These are phyloP conservation scores for Plectranthus barbatus DNA, from an alignment of 257 asterid genomes.

Conservation along the genomic window DNA sequence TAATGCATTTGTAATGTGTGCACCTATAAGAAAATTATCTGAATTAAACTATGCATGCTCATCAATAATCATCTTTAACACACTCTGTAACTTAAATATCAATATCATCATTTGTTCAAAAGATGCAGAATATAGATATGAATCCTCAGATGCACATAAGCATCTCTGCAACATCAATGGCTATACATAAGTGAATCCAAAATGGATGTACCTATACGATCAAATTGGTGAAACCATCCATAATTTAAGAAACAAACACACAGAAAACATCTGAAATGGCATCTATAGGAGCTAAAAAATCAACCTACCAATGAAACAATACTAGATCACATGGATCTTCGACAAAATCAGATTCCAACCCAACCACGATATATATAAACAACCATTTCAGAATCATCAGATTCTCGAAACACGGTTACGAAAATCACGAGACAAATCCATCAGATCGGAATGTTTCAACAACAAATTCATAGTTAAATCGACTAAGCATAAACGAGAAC, in stretches of 20 bases:
- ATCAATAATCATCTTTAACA: background rate
- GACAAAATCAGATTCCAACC: slow-evolving; percentile 1
- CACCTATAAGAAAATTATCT: background rate
- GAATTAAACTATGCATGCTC: no score
- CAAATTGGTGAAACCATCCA: background rate
- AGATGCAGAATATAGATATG: background rate
- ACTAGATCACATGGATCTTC: slow-evolving; percentile 23
- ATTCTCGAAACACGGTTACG: background rate
- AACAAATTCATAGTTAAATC: background rate
- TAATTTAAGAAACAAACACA: background rate
- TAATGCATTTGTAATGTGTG: background rate
- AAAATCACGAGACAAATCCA: slow-evolving; percentile 12
- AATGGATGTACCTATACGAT: background rate
- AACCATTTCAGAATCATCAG: slow-evolving; percentile 1
- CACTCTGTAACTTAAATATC: background rate
- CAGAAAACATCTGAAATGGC: background rate
- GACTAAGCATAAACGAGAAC: background rate
- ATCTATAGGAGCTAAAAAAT: background rate
- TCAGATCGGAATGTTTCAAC: slow-evolving; percentile 17
- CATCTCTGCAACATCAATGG: background rate
- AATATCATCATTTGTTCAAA: background rate
- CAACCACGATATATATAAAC: background rate
- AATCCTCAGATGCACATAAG: background rate
- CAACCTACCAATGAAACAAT: background rate
- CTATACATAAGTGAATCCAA: background rate